A percentile compares a stretch with the other conserved stretches of the same genome.
phyloP scores from a whole-genome alignment of 306 rosid species.

The Vigna radiata region DNA sequence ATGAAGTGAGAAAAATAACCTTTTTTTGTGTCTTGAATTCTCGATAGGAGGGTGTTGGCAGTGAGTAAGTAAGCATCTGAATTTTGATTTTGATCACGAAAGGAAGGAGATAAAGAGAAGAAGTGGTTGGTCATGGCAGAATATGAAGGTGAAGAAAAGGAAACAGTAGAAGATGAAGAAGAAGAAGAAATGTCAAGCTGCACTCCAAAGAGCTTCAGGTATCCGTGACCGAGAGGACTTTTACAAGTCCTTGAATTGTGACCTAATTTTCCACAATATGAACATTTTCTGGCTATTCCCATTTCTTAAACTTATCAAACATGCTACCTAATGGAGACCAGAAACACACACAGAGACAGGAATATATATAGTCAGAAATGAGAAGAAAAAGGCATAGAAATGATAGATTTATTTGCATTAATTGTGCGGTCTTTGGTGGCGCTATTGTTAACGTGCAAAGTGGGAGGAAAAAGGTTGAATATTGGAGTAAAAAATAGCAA shows the following conservation, averaged over 20 bases:
- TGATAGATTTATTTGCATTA: conserved; percentile 7
- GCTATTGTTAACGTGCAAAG: conserved; percentile 38
- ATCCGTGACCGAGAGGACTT: conserved; percentile 34
- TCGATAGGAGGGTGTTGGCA: conserved; percentile 51
- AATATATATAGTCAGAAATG: conserved; percentile 23
- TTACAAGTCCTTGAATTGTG: conserved; percentile 91
- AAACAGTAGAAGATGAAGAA: conserved; percentile 9
- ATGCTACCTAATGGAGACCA: no score
- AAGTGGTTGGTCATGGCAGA: conserved; percentile 54
- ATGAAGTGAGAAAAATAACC: conserved; percentile 45
- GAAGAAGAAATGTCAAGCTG: conserved; percentile 51
- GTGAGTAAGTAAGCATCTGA: conserved; percentile 49
- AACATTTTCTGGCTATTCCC: conserved; percentile 86
- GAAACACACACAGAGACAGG: neutral
- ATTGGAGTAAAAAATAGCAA: conserved; percentile 49
- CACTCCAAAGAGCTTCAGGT: conserved; percentile 74
- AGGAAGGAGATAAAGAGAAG: conserved; percentile 48
- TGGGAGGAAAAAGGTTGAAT: conserved; percentile 49
- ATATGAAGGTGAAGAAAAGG: conserved; percentile 23
- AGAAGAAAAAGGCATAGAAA: conserved; percentile 6
- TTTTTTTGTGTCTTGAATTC: conserved; percentile 62
- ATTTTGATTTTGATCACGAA: conserved; percentile 39
- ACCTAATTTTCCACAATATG: conserved; percentile 89
- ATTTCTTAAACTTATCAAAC: conserved; percentile 39
- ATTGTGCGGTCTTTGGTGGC: conserved; percentile 66